Evolutionary conservation across 495 filamentous ascomycete genomes (phyloP).

Genomic region (Talaromyces trachyspermus): DNA sequence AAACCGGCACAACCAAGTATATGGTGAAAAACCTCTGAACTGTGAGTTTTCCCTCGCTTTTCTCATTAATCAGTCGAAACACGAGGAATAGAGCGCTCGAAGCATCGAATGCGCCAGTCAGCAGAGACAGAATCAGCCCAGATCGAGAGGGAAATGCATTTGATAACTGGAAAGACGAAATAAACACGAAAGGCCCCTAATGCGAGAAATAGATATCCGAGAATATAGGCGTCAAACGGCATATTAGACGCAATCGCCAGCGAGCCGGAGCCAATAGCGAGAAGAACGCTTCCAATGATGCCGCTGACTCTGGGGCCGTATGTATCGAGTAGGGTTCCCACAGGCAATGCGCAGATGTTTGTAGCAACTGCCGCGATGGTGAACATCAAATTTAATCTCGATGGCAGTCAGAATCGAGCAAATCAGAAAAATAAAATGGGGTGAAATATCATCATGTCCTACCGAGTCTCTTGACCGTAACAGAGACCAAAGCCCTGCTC

Average conservation of each 20-base stretch:
- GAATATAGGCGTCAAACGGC: constrained; percentile 65
- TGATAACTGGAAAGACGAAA: constrained; percentile 85
- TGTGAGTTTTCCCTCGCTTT: constrained; percentile 50
- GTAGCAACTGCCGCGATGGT: constrained; percentile 85
- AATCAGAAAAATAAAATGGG: too few species aligned
- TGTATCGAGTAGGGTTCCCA: constrained; percentile 78
- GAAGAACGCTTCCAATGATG: constrained; percentile 60
- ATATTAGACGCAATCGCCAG: constrained; percentile 60
- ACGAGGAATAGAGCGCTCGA: constrained; percentile 81
- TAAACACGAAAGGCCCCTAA: constrained; percentile 88
- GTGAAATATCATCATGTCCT: constrained; percentile 8
- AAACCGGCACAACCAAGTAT: constrained; percentile 67
- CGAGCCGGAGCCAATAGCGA: constrained; percentile 59
- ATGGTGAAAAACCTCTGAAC: constrained; percentile 65
- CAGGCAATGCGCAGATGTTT: constrained; percentile 71
- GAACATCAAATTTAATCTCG: constrained; percentile 87
- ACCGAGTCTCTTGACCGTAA: constrained; percentile 70
- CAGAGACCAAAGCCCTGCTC: constrained; percentile 57
- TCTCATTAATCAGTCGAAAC: constrained; percentile 71
- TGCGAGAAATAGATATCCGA: constrained; percentile 74
- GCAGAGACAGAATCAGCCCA: constrained; percentile 72
- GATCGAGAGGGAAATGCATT: constrained; percentile 85
- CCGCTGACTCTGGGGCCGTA: constrained; percentile 75
- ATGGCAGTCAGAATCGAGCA: too few species aligned
- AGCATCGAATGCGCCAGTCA: constrained; percentile 87